phyloP scores from a whole-genome alignment of 1,284 basidiomycete genomes.

The Boletus austroedulis region DNA sequence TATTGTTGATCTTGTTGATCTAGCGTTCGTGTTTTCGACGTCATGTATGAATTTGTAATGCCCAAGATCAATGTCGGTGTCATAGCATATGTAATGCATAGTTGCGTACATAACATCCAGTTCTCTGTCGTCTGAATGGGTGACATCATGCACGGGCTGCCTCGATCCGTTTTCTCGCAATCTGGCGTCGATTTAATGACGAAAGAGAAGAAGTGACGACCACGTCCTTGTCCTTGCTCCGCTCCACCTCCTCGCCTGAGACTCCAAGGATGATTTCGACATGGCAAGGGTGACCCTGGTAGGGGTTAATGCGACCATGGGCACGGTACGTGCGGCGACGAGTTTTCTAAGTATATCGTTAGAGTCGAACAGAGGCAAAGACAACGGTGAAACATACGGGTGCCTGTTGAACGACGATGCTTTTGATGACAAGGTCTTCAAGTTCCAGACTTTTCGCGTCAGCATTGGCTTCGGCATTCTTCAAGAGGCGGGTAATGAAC shows the following conservation, averaged over 20 bases:
- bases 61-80: constrained; percentile 1
- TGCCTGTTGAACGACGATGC: constrained; percentile 98
- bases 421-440: constrained; percentile 93
- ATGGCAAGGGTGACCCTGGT: constrained; percentile 91
- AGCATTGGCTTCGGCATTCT: constrained; percentile 99
- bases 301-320: constrained; percentile 91
- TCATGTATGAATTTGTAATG: not conserved
- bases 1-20: not conserved
- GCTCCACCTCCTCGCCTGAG: constrained; percentile 80
- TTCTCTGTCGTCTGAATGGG: constrained; percentile 1
- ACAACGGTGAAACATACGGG: constrained; percentile 58
- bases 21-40: not conserved
- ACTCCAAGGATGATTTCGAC: constrained; percentile 91
- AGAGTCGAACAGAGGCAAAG: not conserved
- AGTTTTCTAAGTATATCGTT: constrained; percentile 72
- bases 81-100: constrained; percentile 36
- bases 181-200: constrained; percentile 77
- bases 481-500: constrained; percentile 92
- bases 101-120: constrained; percentile 31
- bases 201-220: constrained; percentile 47
- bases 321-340: constrained; percentile 99
- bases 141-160: constrained; percentile 52
- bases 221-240: constrained; percentile 79
- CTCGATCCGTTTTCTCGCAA: constrained; percentile 81
- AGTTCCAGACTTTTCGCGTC: constrained; percentile 95